Conservation (phyloP, 78 protist species). For the Polysphondylium violaceum region DNA sequence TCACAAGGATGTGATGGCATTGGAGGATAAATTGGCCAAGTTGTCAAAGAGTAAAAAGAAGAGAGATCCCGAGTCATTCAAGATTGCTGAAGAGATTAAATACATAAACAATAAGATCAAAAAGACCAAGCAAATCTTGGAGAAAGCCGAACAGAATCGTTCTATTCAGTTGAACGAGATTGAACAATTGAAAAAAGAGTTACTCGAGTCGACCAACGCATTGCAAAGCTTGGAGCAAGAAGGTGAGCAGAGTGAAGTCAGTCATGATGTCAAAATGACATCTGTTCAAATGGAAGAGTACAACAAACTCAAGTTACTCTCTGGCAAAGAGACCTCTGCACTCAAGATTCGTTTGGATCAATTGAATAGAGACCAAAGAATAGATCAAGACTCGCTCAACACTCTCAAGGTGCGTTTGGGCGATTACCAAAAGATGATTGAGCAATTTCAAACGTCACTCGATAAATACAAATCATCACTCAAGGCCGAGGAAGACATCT, state of each 20-base stretch:
- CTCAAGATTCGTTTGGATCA: slow-evolving; percentile 1
- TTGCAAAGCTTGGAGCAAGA: slow-evolving; percentile 30
- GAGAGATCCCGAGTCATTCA: slow-evolving; percentile 9
- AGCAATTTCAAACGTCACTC: slow-evolving; percentile 8
- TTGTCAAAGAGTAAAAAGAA: not conserved
- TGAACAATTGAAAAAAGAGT: slow-evolving; percentile 27
- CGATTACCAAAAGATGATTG: slow-evolving; percentile 34
- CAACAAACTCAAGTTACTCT: slow-evolving; percentile 22
- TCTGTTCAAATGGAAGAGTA: slow-evolving; percentile 56
- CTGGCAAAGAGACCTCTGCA: slow-evolving; percentile 50
- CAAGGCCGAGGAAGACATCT: not conserved
- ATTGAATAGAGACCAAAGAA: not conserved
- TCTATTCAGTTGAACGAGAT: slow-evolving; percentile 3
- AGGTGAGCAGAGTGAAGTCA: not conserved
- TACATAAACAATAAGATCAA: slow-evolving; percentile 35
- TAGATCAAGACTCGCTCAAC: not conserved
- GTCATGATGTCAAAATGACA: not conserved
- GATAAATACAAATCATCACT: not conserved
- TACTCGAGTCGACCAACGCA: slow-evolving; percentile 13
- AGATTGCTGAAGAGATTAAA: slow-evolving; percentile 40
- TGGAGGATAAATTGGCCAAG: slow-evolving; percentile 12
- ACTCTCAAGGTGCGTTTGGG: not conserved
- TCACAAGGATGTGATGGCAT: slow-evolving; percentile 37
- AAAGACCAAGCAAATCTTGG: slow-evolving; percentile 8
- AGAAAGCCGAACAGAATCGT: slow-evolving; percentile 24